phyloP scores from a whole-genome alignment of 495 filamentous ascomycete genomes.

The Annulohypoxylon maeteangense region DNA sequence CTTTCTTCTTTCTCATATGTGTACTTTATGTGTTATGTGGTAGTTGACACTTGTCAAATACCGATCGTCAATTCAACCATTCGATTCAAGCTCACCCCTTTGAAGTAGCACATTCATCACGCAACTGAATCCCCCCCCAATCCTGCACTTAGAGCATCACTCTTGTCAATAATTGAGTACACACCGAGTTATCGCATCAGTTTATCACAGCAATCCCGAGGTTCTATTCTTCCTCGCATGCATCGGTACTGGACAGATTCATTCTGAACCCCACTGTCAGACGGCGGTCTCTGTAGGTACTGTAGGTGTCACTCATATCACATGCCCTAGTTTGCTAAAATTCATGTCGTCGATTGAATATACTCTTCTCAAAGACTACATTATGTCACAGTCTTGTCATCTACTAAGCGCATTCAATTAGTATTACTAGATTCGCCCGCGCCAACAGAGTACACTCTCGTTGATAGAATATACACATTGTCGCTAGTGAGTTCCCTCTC shows the following conservation, averaged over 20 bases:
- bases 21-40: not conserved
- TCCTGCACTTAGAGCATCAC: not conserved
- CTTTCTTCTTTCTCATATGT: not conserved
- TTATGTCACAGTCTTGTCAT: not conserved
- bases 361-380: not conserved
- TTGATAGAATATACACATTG: not conserved
- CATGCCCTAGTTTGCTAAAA: not conserved
- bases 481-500: not conserved
- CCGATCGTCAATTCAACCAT: no score
- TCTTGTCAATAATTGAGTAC: not conserved
- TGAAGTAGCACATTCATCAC: not conserved
- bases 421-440: not conserved
- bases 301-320: not conserved
- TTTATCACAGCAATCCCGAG: not conserved
- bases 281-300: not conserved
- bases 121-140: not conserved
- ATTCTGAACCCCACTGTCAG: not conserved
- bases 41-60: not conserved
- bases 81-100: not conserved
- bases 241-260: not conserved
- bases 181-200: not conserved
- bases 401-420: not conserved
- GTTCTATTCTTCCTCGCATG: not conserved
- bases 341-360: not conserved
- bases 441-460: not conserved